Conservation (phyloP, 768 basidiomycete species). For the Cyathus striatus region DNA sequence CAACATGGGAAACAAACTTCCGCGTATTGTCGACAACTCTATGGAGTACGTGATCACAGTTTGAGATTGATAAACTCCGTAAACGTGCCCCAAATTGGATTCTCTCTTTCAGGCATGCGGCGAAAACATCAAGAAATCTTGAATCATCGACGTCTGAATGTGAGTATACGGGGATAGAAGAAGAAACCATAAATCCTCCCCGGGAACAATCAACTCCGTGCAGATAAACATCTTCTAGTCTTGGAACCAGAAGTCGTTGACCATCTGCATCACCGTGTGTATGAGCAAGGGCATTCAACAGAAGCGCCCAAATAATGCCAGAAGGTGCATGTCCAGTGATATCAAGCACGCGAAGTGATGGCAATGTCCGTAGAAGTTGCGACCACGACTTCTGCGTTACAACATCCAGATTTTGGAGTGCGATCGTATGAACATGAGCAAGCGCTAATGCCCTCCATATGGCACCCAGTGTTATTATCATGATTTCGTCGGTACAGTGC, state of each 20-base stretch:
- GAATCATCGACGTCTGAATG: slow-evolving; percentile 34
- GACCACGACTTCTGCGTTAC: slow-evolving; percentile 36
- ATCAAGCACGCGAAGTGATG: slow-evolving; percentile 28
- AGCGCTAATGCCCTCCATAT: slow-evolving; percentile 29
- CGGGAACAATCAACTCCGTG: slow-evolving; percentile 31
- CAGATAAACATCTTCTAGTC: slow-evolving; percentile 31
- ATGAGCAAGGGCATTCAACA: slow-evolving; percentile 27
- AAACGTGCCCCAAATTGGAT: slow-evolving; percentile 18
- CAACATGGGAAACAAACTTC: slow-evolving; percentile 23
- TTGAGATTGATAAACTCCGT: slow-evolving; percentile 30
- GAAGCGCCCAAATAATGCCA: slow-evolving; percentile 33
- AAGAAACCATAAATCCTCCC: slow-evolving; percentile 35
- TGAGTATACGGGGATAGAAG: slow-evolving; percentile 23
- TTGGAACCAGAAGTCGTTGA: slow-evolving; percentile 22
- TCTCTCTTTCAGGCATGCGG: slow-evolving; percentile 23
- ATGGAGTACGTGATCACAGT: slow-evolving; percentile 22
- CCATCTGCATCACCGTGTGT: slow-evolving; percentile 16
- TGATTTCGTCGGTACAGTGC: slow-evolving; percentile 20
- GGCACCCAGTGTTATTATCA: slow-evolving; percentile 21
- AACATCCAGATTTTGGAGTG: slow-evolving; percentile 29
- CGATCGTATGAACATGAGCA: slow-evolving; percentile 23
- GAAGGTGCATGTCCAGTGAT: slow-evolving; percentile 31
- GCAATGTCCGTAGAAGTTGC: slow-evolving; percentile 19
- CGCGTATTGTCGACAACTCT: slow-evolving; percentile 17
- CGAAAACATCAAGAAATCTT: slow-evolving; percentile 33